Evolutionary conservation across 2,329 filamentous ascomycete genomes (phyloP).

Genomic region (Cryphonectria radicalis): DNA sequence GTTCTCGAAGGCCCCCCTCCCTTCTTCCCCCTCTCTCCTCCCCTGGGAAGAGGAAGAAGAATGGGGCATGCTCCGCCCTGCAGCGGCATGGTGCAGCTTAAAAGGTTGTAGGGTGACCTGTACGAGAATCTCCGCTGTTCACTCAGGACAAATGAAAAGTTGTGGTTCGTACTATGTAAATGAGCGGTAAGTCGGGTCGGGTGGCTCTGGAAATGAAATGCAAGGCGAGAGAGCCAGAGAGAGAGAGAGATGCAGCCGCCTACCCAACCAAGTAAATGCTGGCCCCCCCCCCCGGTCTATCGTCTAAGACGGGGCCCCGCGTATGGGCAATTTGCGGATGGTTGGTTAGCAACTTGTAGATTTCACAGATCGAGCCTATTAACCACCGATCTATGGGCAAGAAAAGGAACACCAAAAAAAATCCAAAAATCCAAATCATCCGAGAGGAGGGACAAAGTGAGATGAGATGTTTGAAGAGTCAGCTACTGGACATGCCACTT

Average conservation of each 20-base stretch:
- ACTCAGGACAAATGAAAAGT: background rate
- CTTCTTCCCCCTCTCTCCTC: too few relatives aligned
- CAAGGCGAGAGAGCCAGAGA: too few relatives aligned
- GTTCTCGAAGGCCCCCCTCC: constrained; percentile 21
- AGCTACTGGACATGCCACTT: background rate
- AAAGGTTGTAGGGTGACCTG: background rate
- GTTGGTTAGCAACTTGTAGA: background rate
- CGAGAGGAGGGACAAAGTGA: background rate
- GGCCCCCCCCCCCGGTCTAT: too few relatives aligned
- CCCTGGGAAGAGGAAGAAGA: background rate
- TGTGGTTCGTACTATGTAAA: background rate
- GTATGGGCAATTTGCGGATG: background rate
- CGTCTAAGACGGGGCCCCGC: background rate
- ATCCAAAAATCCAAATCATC: background rate
- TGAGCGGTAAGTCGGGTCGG: background rate
- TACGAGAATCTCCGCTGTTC: background rate
- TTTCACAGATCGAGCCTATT: background rate
- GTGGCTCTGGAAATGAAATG: background rate
- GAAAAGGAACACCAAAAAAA: background rate
- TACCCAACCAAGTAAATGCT: background rate
- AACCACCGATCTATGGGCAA: background rate
- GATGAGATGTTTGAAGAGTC: background rate
- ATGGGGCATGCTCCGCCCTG: background rate
- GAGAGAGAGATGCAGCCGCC: background rate
- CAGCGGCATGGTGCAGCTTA: background rate